Evolutionary conservation across 2,329 filamentous ascomycete genomes (phyloP).

Genomic region (Trichophaea hybrida): DNA sequence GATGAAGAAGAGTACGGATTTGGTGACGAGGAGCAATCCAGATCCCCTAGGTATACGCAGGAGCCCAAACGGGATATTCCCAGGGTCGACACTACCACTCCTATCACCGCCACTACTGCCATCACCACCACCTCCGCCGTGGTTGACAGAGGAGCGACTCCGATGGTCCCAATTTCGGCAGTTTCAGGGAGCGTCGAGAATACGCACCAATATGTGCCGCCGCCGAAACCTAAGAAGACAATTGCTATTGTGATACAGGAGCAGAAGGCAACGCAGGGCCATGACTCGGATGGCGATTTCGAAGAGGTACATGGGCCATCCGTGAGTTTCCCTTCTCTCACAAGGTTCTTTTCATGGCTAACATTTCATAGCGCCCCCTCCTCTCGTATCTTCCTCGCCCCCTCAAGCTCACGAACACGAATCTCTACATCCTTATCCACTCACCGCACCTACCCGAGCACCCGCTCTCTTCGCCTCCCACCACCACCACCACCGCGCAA

Average conservation of each 20-base stretch:
- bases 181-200: background rate
- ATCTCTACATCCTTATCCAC: slow-evolving; percentile 16
- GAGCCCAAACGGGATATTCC: background rate
- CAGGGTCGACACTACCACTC: background rate
- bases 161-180: background rate
- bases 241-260: slow-evolving; percentile 18
- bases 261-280: slow-evolving; percentile 14
- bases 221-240: slow-evolving; percentile 8
- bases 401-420: slow-evolving; percentile 9
- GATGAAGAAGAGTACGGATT: background rate
- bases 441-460: slow-evolving; percentile 13
- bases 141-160: background rate
- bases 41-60: background rate
- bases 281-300: slow-evolving; percentile 17
- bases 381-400: slow-evolving; percentile 15
- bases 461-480: background rate
- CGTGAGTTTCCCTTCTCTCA: slow-evolving; percentile 5
- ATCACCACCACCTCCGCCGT: background rate
- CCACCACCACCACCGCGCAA: background rate
- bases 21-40: background rate
- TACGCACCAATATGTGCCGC: slow-evolving; percentile 14
- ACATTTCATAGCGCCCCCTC: slow-evolving; percentile 8
- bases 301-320: slow-evolving; percentile 15
- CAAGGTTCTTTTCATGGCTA: background rate
- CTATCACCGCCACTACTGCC: background rate